phyloP scores from a whole-genome alignment of 1,139 yeast genomes.

The Eremothecium gossypii region DNA sequence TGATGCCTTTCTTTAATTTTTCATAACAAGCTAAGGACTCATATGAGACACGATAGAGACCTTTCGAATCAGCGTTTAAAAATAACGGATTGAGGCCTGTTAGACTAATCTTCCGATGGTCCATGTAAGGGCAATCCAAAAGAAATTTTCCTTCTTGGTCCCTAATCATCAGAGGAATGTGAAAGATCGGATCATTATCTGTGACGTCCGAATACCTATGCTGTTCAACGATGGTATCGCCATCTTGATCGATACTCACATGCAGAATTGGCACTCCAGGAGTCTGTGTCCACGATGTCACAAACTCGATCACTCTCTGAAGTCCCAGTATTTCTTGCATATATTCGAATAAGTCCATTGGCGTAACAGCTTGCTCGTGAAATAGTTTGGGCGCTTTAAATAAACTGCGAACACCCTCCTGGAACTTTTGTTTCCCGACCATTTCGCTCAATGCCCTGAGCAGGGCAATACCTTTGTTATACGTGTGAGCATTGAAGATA shows the following conservation, averaged over 20 bases:
- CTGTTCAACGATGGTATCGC: conserved; percentile 38
- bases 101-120: not conserved
- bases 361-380: conserved; percentile 38
- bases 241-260: conserved; percentile 31
- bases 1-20: conserved; percentile 22
- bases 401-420: conserved; percentile 37
- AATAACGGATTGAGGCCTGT: conserved; percentile 21
- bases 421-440: conserved; percentile 33
- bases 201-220: conserved; percentile 35
- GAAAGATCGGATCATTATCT: conserved; percentile 28
- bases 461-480: conserved; percentile 56
- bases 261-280: conserved; percentile 51
- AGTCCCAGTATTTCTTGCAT: conserved; percentile 23
- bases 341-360: conserved; percentile 48
- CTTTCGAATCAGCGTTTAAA: conserved; percentile 41
- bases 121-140: not conserved
- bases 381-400: conserved; percentile 22
- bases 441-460: conserved; percentile 47
- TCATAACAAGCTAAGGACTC: conserved; percentile 25
- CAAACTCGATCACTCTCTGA: conserved; percentile 35
- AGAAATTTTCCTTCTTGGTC: not conserved
- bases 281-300: conserved; percentile 50
- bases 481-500: conserved; percentile 47
- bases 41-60: conserved; percentile 38
- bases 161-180: conserved; percentile 36